Evolutionary conservation across 2,329 filamentous ascomycete species (phyloP), one percentile per base, ranked within the genome.

Genomic region (Cladosporium sp.): DNA sequence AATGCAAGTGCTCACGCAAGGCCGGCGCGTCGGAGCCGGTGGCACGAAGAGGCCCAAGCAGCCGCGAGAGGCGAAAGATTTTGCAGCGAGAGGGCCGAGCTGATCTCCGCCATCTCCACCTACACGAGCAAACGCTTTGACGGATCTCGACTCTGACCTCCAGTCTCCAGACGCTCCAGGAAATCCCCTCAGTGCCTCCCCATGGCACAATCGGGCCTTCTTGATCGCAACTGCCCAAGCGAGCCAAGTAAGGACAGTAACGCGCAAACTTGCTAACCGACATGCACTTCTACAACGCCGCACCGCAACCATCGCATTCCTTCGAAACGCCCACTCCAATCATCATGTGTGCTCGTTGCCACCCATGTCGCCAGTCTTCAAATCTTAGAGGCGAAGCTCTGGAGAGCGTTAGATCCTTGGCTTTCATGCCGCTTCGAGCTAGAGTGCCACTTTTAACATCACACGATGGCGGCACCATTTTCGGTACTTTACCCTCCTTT

Each of bases 91-190:
- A 15, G 22, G 34, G n/a, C 49, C 49, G 49, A 39, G 49, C 19
- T n/a, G 45, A 28, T 34, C 47, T 47, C 49, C 49, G 49, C 49
- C 19, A 34, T 50, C 47, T 50, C 47, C 47, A 50, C 47, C 30
- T 37, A 17, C 30, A 50, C 30, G 79, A 5, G 81, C 83, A 71
- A 30, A 30, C 25, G 43, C 43, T 85, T 49, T 69, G 75, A 45
- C 82, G 78, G 5, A 20, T 17, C 43, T 47, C 43, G 43, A 47
- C 63, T 78, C 81, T 34, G 8, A 34, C 30, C 36, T 82, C 82
- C 47, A 78, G 80, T 12, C 36, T 82, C 82, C 47, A 78, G 80
- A 19, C 84, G 78, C 79, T 83, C 25, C 63, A 66, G 30, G 30
- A 50, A 70, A 71, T 61, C 68, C 82, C 15, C 72, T 81, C 34